Evolutionary conservation across 2,329 filamentous ascomycete genomes (phyloP).

Genomic region (Fusarium paranaense): DNA sequence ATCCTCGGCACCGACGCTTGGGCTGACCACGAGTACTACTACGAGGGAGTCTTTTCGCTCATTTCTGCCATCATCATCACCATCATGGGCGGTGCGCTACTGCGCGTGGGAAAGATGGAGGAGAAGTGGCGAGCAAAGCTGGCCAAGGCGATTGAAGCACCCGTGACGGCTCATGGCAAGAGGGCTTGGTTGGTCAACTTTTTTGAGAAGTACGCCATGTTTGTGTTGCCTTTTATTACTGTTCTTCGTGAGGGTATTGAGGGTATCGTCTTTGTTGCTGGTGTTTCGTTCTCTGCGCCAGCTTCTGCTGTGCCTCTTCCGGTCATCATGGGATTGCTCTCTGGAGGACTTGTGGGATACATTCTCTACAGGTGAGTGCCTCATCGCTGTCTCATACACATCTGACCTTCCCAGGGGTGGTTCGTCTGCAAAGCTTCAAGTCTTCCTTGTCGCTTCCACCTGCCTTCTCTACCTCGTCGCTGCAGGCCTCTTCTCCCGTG

Average conservation of each 20-base stretch:
- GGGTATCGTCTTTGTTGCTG: constrained; percentile 88
- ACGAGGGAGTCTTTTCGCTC: constrained; percentile 83
- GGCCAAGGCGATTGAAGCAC: constrained; percentile 72
- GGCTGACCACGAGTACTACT: constrained; percentile 78
- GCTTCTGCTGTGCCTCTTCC: constrained; percentile 82
- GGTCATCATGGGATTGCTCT: constrained; percentile 76
- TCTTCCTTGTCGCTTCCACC: constrained; percentile 85
- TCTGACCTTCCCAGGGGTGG: constrained; percentile 51
- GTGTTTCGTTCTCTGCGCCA: constrained; percentile 81
- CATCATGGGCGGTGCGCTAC: constrained; percentile 81
- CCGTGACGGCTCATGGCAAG: constrained; percentile 58
- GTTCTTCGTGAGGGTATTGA: constrained; percentile 88
- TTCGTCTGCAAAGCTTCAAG: constrained; percentile 64
- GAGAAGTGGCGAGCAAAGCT: constrained; percentile 89
- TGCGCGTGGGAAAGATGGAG: constrained; percentile 85
- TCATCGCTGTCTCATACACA: accelerated
- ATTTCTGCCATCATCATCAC: constrained; percentile 86
- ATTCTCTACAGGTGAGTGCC: constrained; percentile 77
- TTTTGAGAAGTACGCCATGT: constrained; percentile 87
- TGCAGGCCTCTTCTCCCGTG: constrained; percentile 82
- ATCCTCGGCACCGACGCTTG: constrained; percentile 75
- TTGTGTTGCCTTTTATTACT: constrained; percentile 86
- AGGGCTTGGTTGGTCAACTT: constrained; percentile 68
- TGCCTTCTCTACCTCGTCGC: constrained; percentile 88
- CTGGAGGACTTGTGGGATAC: constrained; percentile 76